A percentile compares a stretch with the other conserved stretches of the same genome.
Conservation (phyloP, 2,329 filamentous ascomycete genomes). For the Apiospora marii region DNA sequence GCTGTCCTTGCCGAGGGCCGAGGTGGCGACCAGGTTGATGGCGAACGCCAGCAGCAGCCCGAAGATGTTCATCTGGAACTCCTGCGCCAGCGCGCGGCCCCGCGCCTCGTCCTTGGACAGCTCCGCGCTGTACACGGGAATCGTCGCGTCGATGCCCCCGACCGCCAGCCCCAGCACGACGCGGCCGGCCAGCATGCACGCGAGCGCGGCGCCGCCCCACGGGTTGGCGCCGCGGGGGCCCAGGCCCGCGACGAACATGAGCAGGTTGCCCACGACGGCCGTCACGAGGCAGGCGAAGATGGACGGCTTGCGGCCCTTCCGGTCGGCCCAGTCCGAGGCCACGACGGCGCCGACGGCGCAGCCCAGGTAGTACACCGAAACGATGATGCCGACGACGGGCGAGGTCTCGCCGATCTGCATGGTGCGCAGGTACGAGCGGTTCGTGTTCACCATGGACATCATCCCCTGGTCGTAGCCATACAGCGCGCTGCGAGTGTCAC, state of each 20-base stretch:
- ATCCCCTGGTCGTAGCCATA: constrained; percentile 47
- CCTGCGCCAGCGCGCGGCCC: constrained; percentile 66
- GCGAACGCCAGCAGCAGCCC: constrained; percentile 67
- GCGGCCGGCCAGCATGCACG: constrained; percentile 42
- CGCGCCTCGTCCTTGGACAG: constrained; percentile 63
- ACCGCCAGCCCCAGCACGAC: constrained; percentile 55
- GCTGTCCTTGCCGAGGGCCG: constrained; percentile 59
- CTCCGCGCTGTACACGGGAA: constrained; percentile 67
- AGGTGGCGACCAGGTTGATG: constrained; percentile 64
- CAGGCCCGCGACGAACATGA: constrained; percentile 67
- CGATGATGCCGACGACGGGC: constrained; percentile 64
- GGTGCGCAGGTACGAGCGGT: constrained; percentile 58
- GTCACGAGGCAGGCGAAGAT: constrained; percentile 63
- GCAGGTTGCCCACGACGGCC: constrained; percentile 62
- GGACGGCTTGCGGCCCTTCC: constrained; percentile 59
- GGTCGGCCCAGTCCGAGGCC: constrained; percentile 63
- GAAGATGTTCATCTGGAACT: constrained; percentile 71
- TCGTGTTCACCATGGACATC: constrained; percentile 47
- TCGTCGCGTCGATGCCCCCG: constrained; percentile 67
- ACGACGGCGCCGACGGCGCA: constrained; percentile 64
- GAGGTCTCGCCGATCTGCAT: constrained; percentile 61
- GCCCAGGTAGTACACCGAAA: constrained; percentile 69
- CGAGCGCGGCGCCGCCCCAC: constrained; percentile 57
- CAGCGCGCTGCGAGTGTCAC: constrained; percentile 31
- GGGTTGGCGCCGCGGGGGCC: constrained; percentile 47